phyloP scores from a whole-genome alignment of 495 filamentous ascomycete genomes.

The Bacidia rubella region DNA sequence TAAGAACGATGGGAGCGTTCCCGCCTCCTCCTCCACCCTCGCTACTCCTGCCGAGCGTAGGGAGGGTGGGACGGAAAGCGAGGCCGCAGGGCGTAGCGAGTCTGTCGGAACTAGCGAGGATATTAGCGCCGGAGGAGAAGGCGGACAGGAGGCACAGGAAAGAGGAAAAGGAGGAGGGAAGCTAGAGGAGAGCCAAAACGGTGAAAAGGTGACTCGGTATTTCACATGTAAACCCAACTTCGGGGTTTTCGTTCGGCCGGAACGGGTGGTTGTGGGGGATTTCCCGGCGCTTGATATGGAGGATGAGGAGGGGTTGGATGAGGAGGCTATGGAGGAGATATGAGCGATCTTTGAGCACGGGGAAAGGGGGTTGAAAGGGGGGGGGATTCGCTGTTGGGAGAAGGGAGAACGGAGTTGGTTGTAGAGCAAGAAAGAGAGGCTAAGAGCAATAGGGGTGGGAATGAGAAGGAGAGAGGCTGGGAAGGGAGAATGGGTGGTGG shows the following conservation, averaged over 20 bases:
- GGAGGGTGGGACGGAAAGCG: neutral
- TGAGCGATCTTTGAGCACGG: conserved; percentile 37
- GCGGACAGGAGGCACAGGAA: neutral
- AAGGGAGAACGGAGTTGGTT: too few relatives aligned
- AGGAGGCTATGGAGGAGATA: conserved; percentile 35
- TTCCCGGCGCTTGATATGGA: conserved; percentile 48
- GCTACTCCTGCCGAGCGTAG: neutral
- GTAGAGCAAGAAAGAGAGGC: too few relatives aligned
- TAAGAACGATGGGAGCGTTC: conserved; percentile 77
- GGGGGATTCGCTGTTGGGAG: too few relatives aligned
- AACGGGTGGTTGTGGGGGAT: conserved; percentile 79
- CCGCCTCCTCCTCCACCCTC: neutral
- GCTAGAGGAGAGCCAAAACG: too few relatives aligned
- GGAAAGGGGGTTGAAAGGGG: neutral
- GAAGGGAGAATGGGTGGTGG: too few relatives aligned
- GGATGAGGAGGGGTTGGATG: conserved; percentile 70
- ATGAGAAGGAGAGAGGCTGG: too few relatives aligned
- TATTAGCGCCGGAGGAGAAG: neutral
- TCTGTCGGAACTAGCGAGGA: too few relatives aligned
- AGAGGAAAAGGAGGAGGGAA: neutral
- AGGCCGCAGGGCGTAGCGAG: too few relatives aligned
- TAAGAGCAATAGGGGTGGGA: too few relatives aligned
- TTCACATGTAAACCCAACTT: conserved; percentile 59
- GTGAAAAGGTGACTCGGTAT: conserved; percentile 53
- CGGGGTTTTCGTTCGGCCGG: conserved; percentile 80